Base-by-base conservation (phyloP, 371 early-diverging fungal species). In the Synchytrium microbalum region DNA sequence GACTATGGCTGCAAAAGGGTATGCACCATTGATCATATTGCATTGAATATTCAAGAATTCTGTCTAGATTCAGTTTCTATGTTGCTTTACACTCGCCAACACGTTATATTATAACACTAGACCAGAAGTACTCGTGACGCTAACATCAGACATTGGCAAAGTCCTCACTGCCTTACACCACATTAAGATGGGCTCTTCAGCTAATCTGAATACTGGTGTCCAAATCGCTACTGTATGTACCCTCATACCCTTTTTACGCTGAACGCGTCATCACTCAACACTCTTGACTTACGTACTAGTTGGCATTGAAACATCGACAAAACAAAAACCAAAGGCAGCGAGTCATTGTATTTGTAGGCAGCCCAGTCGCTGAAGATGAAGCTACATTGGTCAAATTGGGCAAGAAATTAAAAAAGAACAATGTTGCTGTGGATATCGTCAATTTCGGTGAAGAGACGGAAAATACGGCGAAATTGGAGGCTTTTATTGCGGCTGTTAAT, bases 351-450 rank as follows among this genome's bases (percentile, higher is more conserved):
- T 97, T 99, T 81, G 91, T 94, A 3, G 96, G 93, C 25, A 90
- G 91, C 62, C 95, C 95, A 33, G 70, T 97, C 23, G 79, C 80
- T 28, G 83, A 79, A 30, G 92, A 90, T 52, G 91, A 93, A 73
- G 88, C 90, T 74, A 71, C 91, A 30, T 73, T 99, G 29, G 89
- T 95, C 33, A 87, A 84, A 67, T 74, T 96, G 46, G 95, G 92
- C 64, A 96, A 94, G 80, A 94, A 93, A 67, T 82, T 97, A 65
- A 93, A 98, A 75, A 96, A 96, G 83, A 97, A 96, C 79, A 95
- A 92, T 64, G 86, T 98, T 32, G 91, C 92, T 23, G 87, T 99
- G 14, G 97, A 98, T 69, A 80, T 99, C 3, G 80, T 99, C 60
- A 94, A 90, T 75, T 98, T 99, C 84, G 99, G 99, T 60, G 96